These are phyloP conservation scores for Calonectria multiphialidica DNA, from an alignment of 2,329 filamentous ascomycete species.

Conservation along the genomic window DNA sequence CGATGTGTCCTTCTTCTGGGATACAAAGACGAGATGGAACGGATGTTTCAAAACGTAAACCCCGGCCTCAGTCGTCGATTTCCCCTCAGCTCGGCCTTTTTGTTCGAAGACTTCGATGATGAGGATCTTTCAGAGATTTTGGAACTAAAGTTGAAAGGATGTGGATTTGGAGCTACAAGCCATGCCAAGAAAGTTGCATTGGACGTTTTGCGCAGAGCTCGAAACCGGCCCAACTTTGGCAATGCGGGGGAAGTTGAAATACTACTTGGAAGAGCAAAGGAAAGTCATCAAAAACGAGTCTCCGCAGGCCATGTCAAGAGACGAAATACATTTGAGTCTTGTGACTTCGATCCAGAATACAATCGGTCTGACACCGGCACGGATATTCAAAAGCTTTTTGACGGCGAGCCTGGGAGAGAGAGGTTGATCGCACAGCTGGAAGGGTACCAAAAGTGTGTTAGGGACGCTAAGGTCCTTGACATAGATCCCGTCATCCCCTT, in stretches of 20 bases:
- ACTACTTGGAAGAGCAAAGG: constrained; percentile 34
- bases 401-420: constrained; percentile 70
- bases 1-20: constrained; percentile 79
- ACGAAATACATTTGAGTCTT: constrained; percentile 78
- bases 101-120: constrained; percentile 76
- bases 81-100: constrained; percentile 72
- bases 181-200: constrained; percentile 66
- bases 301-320: constrained; percentile 33
- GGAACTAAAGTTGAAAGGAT: constrained; percentile 70
- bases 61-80: constrained; percentile 78
- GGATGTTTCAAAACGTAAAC: constrained; percentile 81
- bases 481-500: constrained; percentile 66
- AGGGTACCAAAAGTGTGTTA: constrained; percentile 63
- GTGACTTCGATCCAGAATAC: constrained; percentile 79
- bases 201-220: constrained; percentile 69
- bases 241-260: constrained; percentile 81
- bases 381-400: constrained; percentile 67
- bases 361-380: constrained; percentile 55
- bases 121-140: constrained; percentile 70
- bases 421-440: constrained; percentile 64
- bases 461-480: constrained; percentile 36
- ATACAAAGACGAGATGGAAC: constrained; percentile 76
- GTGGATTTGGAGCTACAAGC: constrained; percentile 65
- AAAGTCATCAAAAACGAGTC: constrained; percentile 37
- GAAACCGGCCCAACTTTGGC: constrained; percentile 77